Evolutionary conservation across 164 flowering plant genomes (phyloP).

Genomic region (Taxillus chinensis): DNA sequence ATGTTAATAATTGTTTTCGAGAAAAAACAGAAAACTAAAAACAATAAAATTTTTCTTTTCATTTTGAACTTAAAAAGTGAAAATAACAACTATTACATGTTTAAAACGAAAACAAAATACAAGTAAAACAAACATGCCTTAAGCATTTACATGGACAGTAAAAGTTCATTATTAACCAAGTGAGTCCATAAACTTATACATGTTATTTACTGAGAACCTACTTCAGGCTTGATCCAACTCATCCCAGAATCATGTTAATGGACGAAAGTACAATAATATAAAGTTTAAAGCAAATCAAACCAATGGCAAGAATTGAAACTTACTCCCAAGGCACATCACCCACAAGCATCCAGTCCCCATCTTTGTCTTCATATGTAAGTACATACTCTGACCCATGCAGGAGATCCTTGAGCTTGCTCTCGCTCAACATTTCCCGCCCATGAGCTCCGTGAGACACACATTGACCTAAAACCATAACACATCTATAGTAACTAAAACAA

Average conservation of each 20-base stretch:
- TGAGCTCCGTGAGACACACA: constrained; percentile 68
- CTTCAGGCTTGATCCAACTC: too few species aligned
- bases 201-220: too few species aligned
- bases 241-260: not conserved
- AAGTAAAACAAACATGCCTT: too few species aligned
- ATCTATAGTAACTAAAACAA: not conserved
- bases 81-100: too few species aligned
- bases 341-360: constrained; percentile 95
- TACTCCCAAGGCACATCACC: constrained; percentile 99
- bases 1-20: too few species aligned
- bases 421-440: constrained; percentile 56
- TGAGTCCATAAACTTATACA: too few species aligned
- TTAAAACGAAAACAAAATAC: too few species aligned
- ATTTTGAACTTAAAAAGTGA: too few species aligned
- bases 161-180: too few species aligned
- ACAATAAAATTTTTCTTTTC: too few species aligned
- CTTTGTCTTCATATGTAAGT: constrained; percentile 85
- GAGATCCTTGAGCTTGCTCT: constrained; percentile 72
- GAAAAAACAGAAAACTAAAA: too few species aligned
- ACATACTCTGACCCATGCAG: constrained; percentile 88
- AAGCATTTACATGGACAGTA: too few species aligned
- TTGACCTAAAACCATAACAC: constrained; percentile 47
- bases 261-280: not conserved
- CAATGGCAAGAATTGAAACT: constrained; percentile 16
- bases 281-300: not conserved